Percentiles rank a stretch among this genome's conserved stretches.
Evolutionary conservation across 306 rosid genomes (phyloP).

Genomic region (Fagus sylvatica): DNA sequence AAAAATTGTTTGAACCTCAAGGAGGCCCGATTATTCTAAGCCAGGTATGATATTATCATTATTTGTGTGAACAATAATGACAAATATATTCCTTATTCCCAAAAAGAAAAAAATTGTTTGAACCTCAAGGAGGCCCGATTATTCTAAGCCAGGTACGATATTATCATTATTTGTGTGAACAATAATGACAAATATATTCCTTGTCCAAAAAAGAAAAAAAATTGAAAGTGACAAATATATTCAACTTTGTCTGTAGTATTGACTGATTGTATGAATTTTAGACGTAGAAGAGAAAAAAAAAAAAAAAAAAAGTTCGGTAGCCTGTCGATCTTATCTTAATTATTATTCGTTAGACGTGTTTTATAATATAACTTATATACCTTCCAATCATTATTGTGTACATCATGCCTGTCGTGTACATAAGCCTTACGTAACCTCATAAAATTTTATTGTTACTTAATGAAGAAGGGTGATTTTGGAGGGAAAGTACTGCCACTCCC

Average conservation of each 20-base stretch:
- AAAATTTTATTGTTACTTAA: too few species aligned
- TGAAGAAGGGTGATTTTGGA: too few species aligned
- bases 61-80: too few species aligned
- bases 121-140: constrained; percentile 96
- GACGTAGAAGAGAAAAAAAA: too few species aligned
- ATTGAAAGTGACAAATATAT: neutral
- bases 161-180: neutral
- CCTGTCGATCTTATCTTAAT: neutral
- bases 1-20: constrained; percentile 75
- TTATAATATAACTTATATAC: too few species aligned
- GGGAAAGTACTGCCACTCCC: too few species aligned
- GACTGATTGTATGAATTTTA: too few species aligned
- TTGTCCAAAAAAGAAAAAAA: constrained; percentile 16
- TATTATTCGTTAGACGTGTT: neutral
- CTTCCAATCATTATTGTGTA: too few species aligned
- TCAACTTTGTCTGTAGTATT: neutral
- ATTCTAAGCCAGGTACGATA: constrained; percentile 75
- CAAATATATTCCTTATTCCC: too few species aligned
- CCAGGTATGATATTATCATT: constrained; percentile 49
- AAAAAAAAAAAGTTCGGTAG: neutral
- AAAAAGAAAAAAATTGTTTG: constrained; percentile 48
- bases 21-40: constrained; percentile 97
- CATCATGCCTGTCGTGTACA: too few species aligned
- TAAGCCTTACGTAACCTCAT: too few species aligned
- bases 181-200: too few species aligned